Conservation (phyloP, 768 basidiomycete species). For the Phaffia australis region DNA sequence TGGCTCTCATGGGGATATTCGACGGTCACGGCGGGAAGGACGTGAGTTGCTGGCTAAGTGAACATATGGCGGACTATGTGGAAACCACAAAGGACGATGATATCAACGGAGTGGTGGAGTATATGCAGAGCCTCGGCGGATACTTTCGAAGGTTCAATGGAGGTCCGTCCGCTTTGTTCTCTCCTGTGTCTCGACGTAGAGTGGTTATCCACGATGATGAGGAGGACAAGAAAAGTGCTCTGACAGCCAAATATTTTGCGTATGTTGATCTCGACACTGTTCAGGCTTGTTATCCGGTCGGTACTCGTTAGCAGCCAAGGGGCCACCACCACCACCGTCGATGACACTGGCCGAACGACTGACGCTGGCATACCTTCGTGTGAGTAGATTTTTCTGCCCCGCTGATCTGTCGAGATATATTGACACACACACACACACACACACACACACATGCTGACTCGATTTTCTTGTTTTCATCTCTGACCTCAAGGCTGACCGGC, state of each 20-base stretch:
- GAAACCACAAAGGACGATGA: conserved; percentile 5
- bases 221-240: too few species aligned
- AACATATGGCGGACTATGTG: not conserved
- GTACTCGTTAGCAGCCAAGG: too few species aligned
- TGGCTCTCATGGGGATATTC: conserved; percentile 13
- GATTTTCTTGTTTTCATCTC: not conserved
- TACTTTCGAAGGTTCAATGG: conserved; percentile 85
- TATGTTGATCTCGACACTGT: too few species aligned
- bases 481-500: conserved; percentile 55
- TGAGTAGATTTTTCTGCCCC: conserved; percentile 37
- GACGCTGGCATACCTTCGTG: conserved; percentile 77
- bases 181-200: not conserved
- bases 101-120: conserved; percentile 45
- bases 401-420: not conserved
- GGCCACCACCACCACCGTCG: conserved; percentile 36
- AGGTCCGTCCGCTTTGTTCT: conserved; percentile 43
- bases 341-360: conserved; percentile 76
- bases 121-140: conserved; percentile 70
- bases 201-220: not conserved
- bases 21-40: conserved; percentile 19
- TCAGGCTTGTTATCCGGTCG: too few species aligned
- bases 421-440: too few species aligned
- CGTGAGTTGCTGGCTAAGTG: conserved; percentile 11
- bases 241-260: too few species aligned
- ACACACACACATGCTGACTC: too few species aligned